phyloP scores from a whole-genome alignment of 2,329 filamentous ascomycete genomes.

The Nothophoma quercina region DNA sequence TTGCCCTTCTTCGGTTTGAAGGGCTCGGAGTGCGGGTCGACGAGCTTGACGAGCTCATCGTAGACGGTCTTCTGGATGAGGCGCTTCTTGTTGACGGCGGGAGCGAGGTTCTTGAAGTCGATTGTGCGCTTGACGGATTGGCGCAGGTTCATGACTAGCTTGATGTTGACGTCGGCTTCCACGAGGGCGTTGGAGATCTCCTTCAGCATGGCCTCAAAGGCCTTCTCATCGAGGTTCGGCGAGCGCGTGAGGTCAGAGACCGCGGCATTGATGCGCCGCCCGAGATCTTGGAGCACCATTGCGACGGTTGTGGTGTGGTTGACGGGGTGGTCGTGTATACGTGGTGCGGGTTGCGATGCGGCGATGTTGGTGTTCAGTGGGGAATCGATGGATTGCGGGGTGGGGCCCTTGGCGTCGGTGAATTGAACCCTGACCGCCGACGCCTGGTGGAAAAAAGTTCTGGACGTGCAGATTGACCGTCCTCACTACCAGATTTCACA shows the following conservation, averaged over 20 bases:
- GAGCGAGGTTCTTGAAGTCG: conserved; percentile 92
- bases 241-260: conserved; percentile 92
- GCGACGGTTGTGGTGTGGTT: conserved; percentile 27
- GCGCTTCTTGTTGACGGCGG: conserved; percentile 96
- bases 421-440: conserved; percentile 32
- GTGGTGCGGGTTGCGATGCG: conserved; percentile 14
- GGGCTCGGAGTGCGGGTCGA: conserved; percentile 92
- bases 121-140: conserved; percentile 91
- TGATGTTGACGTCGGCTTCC: conserved; percentile 96
- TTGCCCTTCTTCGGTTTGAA: conserved; percentile 98
- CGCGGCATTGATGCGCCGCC: conserved; percentile 96
- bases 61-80: conserved; percentile 98
- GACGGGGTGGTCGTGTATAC: background rate
- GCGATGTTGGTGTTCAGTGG: conserved; percentile 30
- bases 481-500: conserved; percentile 4
- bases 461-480: conserved; percentile 9
- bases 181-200: conserved; percentile 95
- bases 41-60: conserved; percentile 92
- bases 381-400: conserved; percentile 26
- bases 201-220: conserved; percentile 97
- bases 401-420: conserved; percentile 40
- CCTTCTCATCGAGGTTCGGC: conserved; percentile 96
- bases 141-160: conserved; percentile 86
- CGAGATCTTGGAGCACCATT: conserved; percentile 99
- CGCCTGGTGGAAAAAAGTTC: conserved; percentile 21